Evolutionary conservation across 768 basidiomycete species (phyloP).

Genomic region (Termitomyces sp.): DNA sequence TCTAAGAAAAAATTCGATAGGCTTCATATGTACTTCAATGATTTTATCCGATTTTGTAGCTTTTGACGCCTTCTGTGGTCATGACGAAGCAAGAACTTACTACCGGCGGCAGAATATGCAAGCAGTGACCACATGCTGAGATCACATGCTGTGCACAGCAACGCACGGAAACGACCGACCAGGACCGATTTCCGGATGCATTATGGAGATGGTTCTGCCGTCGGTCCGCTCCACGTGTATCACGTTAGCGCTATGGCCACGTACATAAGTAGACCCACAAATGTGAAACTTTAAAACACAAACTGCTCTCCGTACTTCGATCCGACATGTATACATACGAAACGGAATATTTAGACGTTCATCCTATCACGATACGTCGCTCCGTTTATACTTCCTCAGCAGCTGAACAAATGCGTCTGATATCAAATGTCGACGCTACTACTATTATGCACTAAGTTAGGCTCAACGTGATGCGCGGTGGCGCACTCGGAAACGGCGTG

Average conservation of each 20-base stretch:
- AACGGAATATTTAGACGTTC: neutral
- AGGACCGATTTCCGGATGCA: neutral
- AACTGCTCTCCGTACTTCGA: neutral
- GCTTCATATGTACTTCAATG: neutral
- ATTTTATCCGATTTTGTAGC: neutral
- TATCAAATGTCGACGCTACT: neutral
- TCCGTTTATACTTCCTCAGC: neutral
- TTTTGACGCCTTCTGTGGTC: neutral
- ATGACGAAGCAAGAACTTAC: neutral
- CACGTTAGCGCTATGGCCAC: neutral
- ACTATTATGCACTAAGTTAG: neutral
- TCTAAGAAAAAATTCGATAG: neutral
- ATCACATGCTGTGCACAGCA: neutral
- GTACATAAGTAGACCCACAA: neutral
- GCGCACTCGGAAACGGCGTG: neutral
- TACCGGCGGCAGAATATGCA: conserved; percentile 1
- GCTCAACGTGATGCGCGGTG: neutral
- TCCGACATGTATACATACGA: neutral
- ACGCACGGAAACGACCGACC: neutral
- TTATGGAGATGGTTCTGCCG: neutral
- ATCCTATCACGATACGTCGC: neutral
- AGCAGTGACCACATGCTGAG: neutral
- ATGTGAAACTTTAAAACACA: neutral
- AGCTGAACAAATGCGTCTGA: neutral
- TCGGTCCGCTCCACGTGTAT: neutral